Evolutionary conservation across 345 rosid species (phyloP).

Genomic region (Populus davidiana): DNA sequence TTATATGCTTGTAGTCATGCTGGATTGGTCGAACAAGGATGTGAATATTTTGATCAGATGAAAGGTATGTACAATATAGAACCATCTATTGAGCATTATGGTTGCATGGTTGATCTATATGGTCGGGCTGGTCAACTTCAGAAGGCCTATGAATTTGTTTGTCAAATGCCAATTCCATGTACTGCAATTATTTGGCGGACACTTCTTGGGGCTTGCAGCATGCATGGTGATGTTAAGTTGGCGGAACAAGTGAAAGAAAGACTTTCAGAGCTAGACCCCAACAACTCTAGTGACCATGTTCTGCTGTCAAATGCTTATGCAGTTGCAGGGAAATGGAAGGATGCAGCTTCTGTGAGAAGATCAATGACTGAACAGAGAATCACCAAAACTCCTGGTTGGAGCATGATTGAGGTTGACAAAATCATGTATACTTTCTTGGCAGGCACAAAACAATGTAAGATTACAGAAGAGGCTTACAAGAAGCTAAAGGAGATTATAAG

Average conservation of each 20-base stretch:
- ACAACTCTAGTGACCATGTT: conserved; percentile 73
- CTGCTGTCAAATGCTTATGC: conserved; percentile 76
- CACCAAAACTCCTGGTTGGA: conserved; percentile 71
- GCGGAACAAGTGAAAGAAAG: conserved; percentile 73
- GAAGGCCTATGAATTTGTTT: conserved; percentile 68
- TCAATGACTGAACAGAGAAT: conserved; percentile 51
- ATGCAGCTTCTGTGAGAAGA: conserved; percentile 66
- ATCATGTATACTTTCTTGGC: conserved; percentile 32
- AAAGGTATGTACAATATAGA: conserved; percentile 46
- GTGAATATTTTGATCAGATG: conserved; percentile 61
- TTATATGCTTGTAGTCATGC: conserved; percentile 96
- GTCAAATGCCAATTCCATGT: conserved; percentile 66
- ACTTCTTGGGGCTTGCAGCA: conserved; percentile 84
- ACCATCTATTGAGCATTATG: conserved; percentile 57
- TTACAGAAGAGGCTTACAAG: conserved; percentile 33
- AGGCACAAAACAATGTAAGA: conserved; percentile 24
- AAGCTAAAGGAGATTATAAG: conserved; percentile 30
- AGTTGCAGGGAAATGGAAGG: conserved; percentile 72
- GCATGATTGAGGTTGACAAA: conserved; percentile 67
- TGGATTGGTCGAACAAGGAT: conserved; percentile 82
- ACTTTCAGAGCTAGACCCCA: conserved; percentile 74
- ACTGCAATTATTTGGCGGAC: conserved; percentile 90
- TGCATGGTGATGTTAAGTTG: conserved; percentile 73
- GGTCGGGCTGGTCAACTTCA: conserved; percentile 86
- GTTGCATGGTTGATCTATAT: conserved; percentile 71